These are phyloP conservation scores for Thermothelomyces thermophilus DNA, from an alignment of 2,329 filamentous ascomycete species.

Conservation along the genomic window DNA sequence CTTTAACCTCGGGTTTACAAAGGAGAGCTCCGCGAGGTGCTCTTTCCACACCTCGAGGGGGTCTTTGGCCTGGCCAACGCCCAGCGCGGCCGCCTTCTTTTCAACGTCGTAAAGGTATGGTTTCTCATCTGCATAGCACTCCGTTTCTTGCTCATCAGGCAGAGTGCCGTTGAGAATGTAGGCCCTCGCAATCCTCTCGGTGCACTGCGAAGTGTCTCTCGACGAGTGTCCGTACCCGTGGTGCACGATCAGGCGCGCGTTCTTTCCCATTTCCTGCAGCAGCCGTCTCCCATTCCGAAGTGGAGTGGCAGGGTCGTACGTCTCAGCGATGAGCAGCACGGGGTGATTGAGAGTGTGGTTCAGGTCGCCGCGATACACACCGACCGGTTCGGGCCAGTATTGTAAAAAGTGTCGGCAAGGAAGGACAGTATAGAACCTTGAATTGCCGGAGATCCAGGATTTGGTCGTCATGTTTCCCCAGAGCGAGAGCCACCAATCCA, in stretches of 20 bases:
- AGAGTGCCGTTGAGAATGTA: constrained; percentile 38
- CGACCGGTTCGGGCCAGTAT: constrained; percentile 40
- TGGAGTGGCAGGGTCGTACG: constrained; percentile 45
- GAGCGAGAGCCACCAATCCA: constrained; percentile 40
- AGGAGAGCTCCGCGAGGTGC: constrained; percentile 18
- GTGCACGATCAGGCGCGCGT: constrained; percentile 42
- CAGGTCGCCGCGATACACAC: constrained; percentile 41
- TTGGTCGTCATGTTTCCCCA: constrained; percentile 42
- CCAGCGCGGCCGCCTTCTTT: not conserved
- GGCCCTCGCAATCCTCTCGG: constrained; percentile 34
- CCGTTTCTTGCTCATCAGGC: constrained; percentile 37
- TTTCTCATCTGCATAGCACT: constrained; percentile 42
- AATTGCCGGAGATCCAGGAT: constrained; percentile 43
- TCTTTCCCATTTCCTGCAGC: constrained; percentile 39
- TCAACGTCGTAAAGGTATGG: constrained; percentile 38
- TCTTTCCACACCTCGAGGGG: constrained; percentile 17
- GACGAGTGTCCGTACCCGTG: constrained; percentile 46
- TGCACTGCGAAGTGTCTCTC: constrained; percentile 40
- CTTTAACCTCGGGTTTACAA: constrained; percentile 18
- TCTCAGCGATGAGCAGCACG: constrained; percentile 42
- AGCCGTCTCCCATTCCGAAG: constrained; percentile 42
- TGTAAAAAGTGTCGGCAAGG: constrained; percentile 40
- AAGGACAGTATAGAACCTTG: constrained; percentile 38
- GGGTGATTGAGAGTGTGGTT: constrained; percentile 39
- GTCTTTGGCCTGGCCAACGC: constrained; percentile 4